Conservation (phyloP, 75 land plant genomes). For the Pinus albicaulis region DNA sequence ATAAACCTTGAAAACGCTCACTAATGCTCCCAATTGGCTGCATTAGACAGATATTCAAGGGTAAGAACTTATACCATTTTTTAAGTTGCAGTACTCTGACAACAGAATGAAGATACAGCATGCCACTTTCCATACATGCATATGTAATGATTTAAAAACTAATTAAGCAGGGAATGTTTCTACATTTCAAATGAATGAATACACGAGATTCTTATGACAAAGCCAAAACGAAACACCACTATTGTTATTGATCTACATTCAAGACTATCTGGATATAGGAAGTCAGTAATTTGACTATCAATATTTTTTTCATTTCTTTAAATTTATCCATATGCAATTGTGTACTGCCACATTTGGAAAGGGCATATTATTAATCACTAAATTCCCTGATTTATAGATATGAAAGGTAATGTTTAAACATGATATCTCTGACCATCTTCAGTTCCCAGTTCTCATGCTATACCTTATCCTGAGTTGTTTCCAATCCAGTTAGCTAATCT, state of each 20-base stretch:
- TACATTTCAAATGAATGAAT: not conserved
- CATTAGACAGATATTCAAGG: not conserved
- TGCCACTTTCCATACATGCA: not conserved
- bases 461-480: too few species aligned
- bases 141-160: not conserved
- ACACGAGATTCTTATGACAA: not conserved
- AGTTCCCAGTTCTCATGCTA: not conserved
- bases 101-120: not conserved
- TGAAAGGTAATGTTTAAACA: not conserved
- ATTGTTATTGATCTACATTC: not conserved
- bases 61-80: not conserved
- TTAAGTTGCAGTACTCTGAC: not conserved
- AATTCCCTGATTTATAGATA: not conserved
- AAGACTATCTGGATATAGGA: too few species aligned
- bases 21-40: conserved; percentile 87
- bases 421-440: not conserved
- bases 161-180: not conserved
- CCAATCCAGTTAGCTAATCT: not conserved
- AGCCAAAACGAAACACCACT: not conserved
- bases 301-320: not conserved
- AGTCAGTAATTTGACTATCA: too few species aligned
- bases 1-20: conserved; percentile 75
- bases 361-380: not conserved
- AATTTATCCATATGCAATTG: not conserved
- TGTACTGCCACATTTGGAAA: not conserved